These are phyloP conservation scores for Cokeromyces recurvatus DNA, from an alignment of 371 early-diverging fungal genomes.

Conservation along the genomic window DNA sequence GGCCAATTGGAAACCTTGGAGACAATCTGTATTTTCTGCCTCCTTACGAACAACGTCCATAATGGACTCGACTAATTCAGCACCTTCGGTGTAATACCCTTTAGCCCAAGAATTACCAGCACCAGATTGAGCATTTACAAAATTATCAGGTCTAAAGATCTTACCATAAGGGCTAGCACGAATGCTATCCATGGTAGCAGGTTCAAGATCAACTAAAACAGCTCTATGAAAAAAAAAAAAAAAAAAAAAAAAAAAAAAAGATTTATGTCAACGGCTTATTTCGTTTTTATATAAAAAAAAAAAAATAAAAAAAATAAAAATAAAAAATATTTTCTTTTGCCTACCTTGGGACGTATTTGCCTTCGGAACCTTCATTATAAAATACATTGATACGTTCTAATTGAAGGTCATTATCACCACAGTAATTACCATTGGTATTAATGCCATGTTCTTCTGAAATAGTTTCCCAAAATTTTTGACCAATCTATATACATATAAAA, in stretches of 20 bases:
- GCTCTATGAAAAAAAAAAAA: constrained; percentile 10
- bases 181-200: constrained; percentile 98
- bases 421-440: constrained; percentile 68
- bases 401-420: constrained; percentile 87
- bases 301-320: constrained; percentile 46
- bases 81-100: constrained; percentile 93
- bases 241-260: constrained; percentile 58
- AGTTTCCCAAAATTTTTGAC: constrained; percentile 94
- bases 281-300: constrained; percentile 2
- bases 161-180: constrained; percentile 69
- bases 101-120: constrained; percentile 96
- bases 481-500: constrained; percentile 50
- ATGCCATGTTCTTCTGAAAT: constrained; percentile 93
- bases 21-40: constrained; percentile 82
- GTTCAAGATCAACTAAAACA: constrained; percentile 97
- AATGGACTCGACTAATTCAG: constrained; percentile 83
- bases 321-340: not conserved
- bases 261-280: too few relatives aligned
- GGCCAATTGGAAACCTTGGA: constrained; percentile 89
- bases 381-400: constrained; percentile 98
- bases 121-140: constrained; percentile 84
- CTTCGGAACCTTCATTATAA: constrained; percentile 88
- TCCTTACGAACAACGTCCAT: constrained; percentile 88
- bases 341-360: constrained; percentile 77
- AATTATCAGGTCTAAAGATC: constrained; percentile 89